A percentile compares a stretch with the other conserved stretches of the same genome.
Conservation (phyloP, 306 rosid genomes). For the Lablab purpureus region DNA sequence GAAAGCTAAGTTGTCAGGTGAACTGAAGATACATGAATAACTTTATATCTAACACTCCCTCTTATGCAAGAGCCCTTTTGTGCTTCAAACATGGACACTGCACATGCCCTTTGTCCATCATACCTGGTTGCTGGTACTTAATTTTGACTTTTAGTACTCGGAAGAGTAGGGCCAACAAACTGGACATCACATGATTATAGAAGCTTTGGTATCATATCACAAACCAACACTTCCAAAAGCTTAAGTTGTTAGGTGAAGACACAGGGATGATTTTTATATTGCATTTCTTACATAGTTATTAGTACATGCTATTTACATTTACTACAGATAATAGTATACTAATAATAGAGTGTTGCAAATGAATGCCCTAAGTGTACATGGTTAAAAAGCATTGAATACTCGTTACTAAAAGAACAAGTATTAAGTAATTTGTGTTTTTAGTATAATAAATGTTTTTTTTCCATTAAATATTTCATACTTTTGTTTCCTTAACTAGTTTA, state of each 20-base stretch:
- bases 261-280: background rate
- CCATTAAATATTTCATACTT: slow-evolving; percentile 4
- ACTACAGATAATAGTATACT: background rate
- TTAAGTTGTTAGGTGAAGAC: background rate
- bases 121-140: background rate
- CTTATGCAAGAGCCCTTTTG: background rate
- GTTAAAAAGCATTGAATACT: background rate
- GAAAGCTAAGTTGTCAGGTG: slow-evolving; percentile 2
- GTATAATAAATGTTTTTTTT: slow-evolving; percentile 9
- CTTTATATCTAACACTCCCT: background rate
- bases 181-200: background rate
- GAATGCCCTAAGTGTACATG: background rate
- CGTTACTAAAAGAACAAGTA: background rate
- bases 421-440: background rate
- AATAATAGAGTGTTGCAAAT: background rate
- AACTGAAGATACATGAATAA: background rate
- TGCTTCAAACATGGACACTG: slow-evolving; percentile 28
- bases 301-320: background rate
- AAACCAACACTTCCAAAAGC: background rate
- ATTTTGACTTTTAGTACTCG: slow-evolving; percentile 7
- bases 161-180: slow-evolving; percentile 30
- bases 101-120: background rate
- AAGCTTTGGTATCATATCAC: background rate
- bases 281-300: background rate
- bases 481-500: background rate